Base-by-base conservation (phyloP, 139 green algal species). In the Eudorina sp. region DNA sequence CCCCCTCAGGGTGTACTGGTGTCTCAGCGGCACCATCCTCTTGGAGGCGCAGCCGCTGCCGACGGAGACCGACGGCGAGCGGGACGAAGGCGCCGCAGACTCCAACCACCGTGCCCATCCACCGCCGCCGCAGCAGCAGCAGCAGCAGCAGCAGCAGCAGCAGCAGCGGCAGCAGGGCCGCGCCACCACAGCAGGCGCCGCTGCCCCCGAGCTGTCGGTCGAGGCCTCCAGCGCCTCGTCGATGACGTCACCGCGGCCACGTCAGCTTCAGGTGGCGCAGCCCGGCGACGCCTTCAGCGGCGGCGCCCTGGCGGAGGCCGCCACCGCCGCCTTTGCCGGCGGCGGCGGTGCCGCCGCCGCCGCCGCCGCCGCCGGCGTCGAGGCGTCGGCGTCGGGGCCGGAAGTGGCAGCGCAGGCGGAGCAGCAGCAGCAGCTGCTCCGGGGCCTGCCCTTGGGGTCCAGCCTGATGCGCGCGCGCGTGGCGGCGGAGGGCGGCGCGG, bases 271-370 rank as follows among this genome's bases (percentile, higher is more conserved):
- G 31, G 5, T 87, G 0, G 64, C 34, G 1, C 4, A 40, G 0
- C 60, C 69, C 11, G 81, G 81, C 18, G 81, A 87, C 46, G 31
- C 81, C 64, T 87, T 87, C 60, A 78, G 64, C 64, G 64, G 55
- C 64, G 46, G 34, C 11, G 45, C 64, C 1, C n/a, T 87, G 45
- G 31, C 64, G 8, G 81, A 87, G 4, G 45, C 64, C 2, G 34
- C 64, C 29, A 41, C 34, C 23, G 64, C 43, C n/a, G 81, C 58
- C 55, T 53, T 84, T 38, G 29, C 9, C 34, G 16, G 34, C 38
- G 64, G 8, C 64, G 21, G 58, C 58, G 58, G 58, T 31, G 58
- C 18, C 64, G 64, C 36, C 68, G 34, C 68, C 3, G 9, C 9
- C 68, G 36, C 68, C n/a, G 62, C 62, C n/a, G 62, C 62, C 27